A percentile compares a stretch with the other conserved stretches of the same genome.
These are phyloP conservation scores for Fusarium dimerum DNA, from an alignment of 2,329 filamentous ascomycete species.

Conservation along the genomic window DNA sequence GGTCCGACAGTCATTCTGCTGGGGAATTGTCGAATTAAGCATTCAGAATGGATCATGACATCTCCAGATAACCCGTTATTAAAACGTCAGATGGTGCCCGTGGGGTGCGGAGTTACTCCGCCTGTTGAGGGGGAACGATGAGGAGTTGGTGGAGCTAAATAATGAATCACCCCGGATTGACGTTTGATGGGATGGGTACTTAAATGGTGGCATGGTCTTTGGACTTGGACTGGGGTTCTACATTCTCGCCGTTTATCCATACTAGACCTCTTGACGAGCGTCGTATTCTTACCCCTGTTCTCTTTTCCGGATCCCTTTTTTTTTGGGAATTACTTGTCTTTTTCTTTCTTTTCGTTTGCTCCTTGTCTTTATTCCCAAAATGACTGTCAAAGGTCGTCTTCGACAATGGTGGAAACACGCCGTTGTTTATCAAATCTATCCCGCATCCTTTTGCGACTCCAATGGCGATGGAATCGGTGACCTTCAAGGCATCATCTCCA, in stretches of 20 bases:
- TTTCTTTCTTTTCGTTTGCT: not conserved
- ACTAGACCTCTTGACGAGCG: too few relatives aligned
- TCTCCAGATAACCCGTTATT: not conserved
- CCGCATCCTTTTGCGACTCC: slow-evolving; percentile 55
- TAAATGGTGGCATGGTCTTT: not conserved
- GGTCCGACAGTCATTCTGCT: not conserved
- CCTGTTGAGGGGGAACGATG: not conserved
- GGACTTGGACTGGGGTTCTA: not conserved
- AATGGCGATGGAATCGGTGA: slow-evolving; percentile 57
- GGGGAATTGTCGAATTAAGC: not conserved
- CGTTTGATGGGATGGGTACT: not conserved
- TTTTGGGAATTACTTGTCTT: too few relatives aligned
- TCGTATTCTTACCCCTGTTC: too few relatives aligned
- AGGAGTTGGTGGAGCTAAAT: too few relatives aligned
- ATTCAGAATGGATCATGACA: not conserved
- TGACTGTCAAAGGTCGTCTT: slow-evolving; percentile 22
- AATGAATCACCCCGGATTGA: not conserved
- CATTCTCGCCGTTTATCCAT: too few relatives aligned
- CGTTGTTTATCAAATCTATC: slow-evolving; percentile 59
- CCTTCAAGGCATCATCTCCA: slow-evolving; percentile 53
- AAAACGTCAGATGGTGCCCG: not conserved
- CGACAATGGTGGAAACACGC: slow-evolving; percentile 56
- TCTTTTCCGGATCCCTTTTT: too few relatives aligned
- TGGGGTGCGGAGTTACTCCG: not conserved
- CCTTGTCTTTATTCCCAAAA: not conserved